A percentile compares a stretch with the other conserved stretches of the same genome.
phyloP scores from a whole-genome alignment of 192 early-diverging fungal species.

The Backusella circina region DNA sequence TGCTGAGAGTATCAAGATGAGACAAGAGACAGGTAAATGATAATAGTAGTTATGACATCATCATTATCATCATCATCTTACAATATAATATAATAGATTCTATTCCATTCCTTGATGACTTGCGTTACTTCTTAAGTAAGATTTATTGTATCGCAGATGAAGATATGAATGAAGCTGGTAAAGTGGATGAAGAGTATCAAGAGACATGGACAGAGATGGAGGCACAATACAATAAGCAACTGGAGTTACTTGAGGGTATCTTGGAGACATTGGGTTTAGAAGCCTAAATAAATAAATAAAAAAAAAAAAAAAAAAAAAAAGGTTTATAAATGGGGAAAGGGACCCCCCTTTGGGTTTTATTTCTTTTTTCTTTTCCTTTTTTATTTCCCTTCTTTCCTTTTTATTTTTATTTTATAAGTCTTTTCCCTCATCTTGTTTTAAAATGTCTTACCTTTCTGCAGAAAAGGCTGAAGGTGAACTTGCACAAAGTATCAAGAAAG shows the following conservation, averaged over 20 bases:
- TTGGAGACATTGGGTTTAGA: conserved; percentile 39
- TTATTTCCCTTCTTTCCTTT: not conserved
- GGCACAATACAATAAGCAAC: conserved; percentile 32
- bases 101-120: conserved; percentile 51
- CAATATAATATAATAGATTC: conserved; percentile 30
- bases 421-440: not conserved
- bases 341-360: not conserved
- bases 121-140: conserved; percentile 43
- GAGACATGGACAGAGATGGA: conserved; percentile 29
- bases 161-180: conserved; percentile 22
- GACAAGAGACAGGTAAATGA: conserved; percentile 38
- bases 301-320: not conserved
- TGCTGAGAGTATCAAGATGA: conserved; percentile 31
- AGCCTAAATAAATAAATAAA: conserved; percentile 20
- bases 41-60: not conserved
- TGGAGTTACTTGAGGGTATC: conserved; percentile 39
- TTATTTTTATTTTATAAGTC: not conserved
- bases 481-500: conserved; percentile 87
- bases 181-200: conserved; percentile 28
- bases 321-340: not conserved
- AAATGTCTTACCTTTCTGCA: conserved; percentile 35
- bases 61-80: no score
- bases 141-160: conserved; percentile 21
- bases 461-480: conserved; percentile 86
- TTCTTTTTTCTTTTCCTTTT: not conserved